Base-by-base conservation (phyloP, 1,284 basidiomycete species). In the Tremellales sp. region DNA sequence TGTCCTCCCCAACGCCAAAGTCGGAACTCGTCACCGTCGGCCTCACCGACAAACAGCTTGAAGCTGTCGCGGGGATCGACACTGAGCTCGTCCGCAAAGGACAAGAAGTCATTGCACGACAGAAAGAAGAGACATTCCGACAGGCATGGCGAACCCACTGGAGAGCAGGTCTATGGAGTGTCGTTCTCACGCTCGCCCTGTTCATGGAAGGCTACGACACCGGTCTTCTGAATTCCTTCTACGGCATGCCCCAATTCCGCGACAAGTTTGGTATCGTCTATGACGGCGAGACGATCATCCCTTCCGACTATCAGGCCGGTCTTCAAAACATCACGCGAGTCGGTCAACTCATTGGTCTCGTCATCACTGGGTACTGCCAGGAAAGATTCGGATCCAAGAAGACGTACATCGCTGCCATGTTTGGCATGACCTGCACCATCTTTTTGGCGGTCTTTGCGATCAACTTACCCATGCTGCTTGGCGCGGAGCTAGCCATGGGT, bases 361-460 rank as follows among this genome's bases (percentile, higher is more conserved):
- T 58, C 48, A 31, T 67, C 43, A 65, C 64, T 47, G 65, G 67
- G 45, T 62, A 51, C 51, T 60, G 46, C 29, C 56, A 58, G 25
- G 66, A 72, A 36, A 56, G 65, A 23, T 71, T 59, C 48, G 73
- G 73, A 23, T 65, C 65, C 53, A 59, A 59, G 39, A 57, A 53
- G 40, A 68, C 72, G 4, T 67, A 73, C 46, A 54, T 70, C 24
- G 48, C 57, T 36, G 54, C 68, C 6, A 65, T 72, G 49, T 12
- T 63, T 27, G 45, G 49, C n/a, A 68, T 77, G 59, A 41, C 61
- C 33, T 54, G 42, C 35, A 60, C 62, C 53, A 68, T 73, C 58
- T 70, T 71, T 57, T 60, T 72, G 47, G 53, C 62, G 35, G 61
- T 76, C 46, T 77, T 77, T 42, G 73, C 75, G 21, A 53, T 63